Evolutionary conservation across 2,329 filamentous ascomycete species (phyloP).

Genomic region (Aspergillus sp.): DNA sequence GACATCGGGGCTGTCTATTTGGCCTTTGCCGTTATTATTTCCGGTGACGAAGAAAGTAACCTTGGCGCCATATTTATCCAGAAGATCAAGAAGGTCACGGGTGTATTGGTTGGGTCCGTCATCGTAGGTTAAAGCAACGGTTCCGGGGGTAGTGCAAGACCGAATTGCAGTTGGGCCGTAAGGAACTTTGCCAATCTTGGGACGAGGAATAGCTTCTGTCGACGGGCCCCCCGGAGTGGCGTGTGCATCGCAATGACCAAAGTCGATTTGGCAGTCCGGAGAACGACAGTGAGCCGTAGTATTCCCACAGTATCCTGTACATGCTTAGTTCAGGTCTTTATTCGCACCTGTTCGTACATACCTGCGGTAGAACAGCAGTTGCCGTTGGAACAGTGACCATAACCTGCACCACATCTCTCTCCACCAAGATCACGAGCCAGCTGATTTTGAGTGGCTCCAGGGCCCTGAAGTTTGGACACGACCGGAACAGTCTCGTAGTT

Average conservation of each 20-base stretch:
- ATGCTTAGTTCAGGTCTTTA: neutral
- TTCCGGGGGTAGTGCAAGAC: conserved; percentile 51
- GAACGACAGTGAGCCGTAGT: conserved; percentile 39
- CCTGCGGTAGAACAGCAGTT: conserved; percentile 42
- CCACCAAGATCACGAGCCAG: conserved; percentile 20
- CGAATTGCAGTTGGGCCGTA: conserved; percentile 38
- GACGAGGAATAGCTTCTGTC: conserved; percentile 35
- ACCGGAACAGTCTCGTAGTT: conserved; percentile 7
- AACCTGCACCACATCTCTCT: conserved; percentile 33
- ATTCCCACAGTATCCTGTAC: conserved; percentile 39
- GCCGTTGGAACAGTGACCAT: conserved; percentile 33
- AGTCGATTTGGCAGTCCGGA: conserved; percentile 42
- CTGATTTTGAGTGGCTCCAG: conserved; percentile 3
- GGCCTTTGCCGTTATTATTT: conserved; percentile 47
- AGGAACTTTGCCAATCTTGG: conserved; percentile 35
- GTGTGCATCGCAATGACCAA: conserved; percentile 39
- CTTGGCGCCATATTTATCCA: conserved; percentile 60
- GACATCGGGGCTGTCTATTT: conserved; percentile 42
- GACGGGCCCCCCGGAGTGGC: conserved; percentile 34
- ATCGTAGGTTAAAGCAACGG: conserved; percentile 66
- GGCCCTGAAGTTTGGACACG: neutral
- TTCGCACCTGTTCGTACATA: conserved; percentile 17
- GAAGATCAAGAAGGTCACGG: conserved; percentile 59
- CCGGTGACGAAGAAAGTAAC: conserved; percentile 68
- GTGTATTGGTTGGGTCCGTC: conserved; percentile 66